Conservation (phyloP, 768 basidiomycete genomes). For the Exsudoporus frostii region DNA sequence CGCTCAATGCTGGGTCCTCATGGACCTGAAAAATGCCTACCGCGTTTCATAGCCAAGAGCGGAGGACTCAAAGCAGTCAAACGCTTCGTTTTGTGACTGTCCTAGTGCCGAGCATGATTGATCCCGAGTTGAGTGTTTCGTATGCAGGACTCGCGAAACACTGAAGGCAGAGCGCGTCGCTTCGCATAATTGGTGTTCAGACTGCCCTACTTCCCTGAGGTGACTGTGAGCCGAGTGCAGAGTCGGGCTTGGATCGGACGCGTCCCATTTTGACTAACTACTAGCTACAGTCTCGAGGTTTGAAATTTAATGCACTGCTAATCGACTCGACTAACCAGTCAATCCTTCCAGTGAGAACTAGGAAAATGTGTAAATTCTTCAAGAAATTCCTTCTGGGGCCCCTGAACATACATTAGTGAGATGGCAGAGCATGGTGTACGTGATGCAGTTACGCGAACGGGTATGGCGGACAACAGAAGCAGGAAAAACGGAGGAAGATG, state of each 20-base stretch:
- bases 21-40: not conserved
- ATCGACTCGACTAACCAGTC: not conserved
- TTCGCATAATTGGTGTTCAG: not conserved
- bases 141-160: too few species aligned
- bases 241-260: not conserved
- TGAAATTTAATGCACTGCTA: too few species aligned
- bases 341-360: not conserved
- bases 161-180: not conserved
- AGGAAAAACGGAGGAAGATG: conserved; percentile 9
- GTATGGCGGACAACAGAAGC: conserved; percentile 26
- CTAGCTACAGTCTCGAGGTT: not conserved
- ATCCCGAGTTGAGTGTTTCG: not conserved
- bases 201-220: not conserved
- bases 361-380: conserved; percentile 11
- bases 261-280: not conserved
- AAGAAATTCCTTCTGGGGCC: conserved; percentile 8
- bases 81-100: not conserved
- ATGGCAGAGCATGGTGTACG: conserved; percentile 28
- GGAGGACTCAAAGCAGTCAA: not conserved
- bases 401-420: conserved; percentile 31
- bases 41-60: not conserved
- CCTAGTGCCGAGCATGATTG: not conserved
- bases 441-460: conserved; percentile 28
- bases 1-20: not conserved
- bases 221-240: not conserved